A percentile compares a stretch with the other conserved stretches of the same genome.
Conservation (phyloP, 345 rosid species). For the Populus tremula region DNA sequence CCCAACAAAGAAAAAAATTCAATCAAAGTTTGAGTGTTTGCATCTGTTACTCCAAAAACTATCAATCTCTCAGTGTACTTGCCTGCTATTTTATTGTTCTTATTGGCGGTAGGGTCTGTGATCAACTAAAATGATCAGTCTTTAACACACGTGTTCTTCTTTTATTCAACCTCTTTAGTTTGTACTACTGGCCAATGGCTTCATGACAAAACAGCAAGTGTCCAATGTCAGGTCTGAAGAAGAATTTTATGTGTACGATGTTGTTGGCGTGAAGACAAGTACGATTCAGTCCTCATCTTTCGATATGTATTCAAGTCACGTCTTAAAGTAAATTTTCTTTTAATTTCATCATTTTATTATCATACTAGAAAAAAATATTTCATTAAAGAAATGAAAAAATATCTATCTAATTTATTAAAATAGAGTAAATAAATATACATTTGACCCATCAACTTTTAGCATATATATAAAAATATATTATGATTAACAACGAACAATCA, state of each 20-base stretch:
- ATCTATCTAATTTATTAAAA: too few species aligned
- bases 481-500: too few species aligned
- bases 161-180: not conserved
- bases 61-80: not conserved
- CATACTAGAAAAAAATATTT: too few species aligned
- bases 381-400: too few species aligned
- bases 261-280: too few species aligned
- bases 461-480: too few species aligned
- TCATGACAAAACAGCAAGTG: not conserved
- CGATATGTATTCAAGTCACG: not conserved
- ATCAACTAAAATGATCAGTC: not conserved
- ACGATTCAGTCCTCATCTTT: not conserved
- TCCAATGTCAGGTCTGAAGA: not conserved
- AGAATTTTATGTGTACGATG: not conserved
- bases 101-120: not conserved
- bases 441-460: too few species aligned
- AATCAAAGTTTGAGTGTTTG: not conserved
- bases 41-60: not conserved
- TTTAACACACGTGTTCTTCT: not conserved
- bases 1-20: not conserved
- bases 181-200: not conserved
- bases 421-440: too few species aligned
- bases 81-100: not conserved
- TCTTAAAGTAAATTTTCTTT: not conserved
- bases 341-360: too few species aligned